These are phyloP conservation scores for Didymella pomorum DNA, from an alignment of 2,329 filamentous ascomycete species.

Conservation along the genomic window DNA sequence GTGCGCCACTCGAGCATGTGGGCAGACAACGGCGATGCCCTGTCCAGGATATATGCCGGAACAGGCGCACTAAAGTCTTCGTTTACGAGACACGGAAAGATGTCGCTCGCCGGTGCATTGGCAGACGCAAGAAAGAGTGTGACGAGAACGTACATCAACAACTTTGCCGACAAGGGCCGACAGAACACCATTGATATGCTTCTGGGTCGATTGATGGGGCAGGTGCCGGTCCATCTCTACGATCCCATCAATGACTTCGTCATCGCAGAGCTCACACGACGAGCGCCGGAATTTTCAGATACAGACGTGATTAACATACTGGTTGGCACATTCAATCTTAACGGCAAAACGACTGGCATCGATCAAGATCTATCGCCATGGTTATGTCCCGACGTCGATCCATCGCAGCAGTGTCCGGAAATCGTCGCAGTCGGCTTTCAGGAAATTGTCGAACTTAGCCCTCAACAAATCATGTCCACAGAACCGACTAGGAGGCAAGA, in stretches of 20 bases:
- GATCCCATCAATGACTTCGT: constrained; percentile 96
- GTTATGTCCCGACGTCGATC: constrained; percentile 74
- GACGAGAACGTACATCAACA: constrained; percentile 94
- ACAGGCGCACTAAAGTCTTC: constrained; percentile 96
- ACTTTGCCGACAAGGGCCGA: constrained; percentile 90
- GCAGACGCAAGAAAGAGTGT: constrained; percentile 97
- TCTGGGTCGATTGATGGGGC: constrained; percentile 83
- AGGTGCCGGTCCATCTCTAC: constrained; percentile 83
- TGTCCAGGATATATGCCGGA: constrained; percentile 95
- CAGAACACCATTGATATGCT: constrained; percentile 96
- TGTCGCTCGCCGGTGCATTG: constrained; percentile 90
- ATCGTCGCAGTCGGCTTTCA: constrained; percentile 94
- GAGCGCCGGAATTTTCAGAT: constrained; percentile 76
- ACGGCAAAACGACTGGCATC: constrained; percentile 81
- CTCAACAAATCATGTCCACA: constrained; percentile 99
- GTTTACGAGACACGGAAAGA: constrained; percentile 92
- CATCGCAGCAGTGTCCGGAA: constrained; percentile 72
- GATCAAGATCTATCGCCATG: constrained; percentile 83
- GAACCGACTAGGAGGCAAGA: constrained; percentile 83
- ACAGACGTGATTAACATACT: constrained; percentile 78
- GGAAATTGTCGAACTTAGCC: constrained; percentile 96
- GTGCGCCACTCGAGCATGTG: constrained; percentile 90
- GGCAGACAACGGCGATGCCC: constrained; percentile 94
- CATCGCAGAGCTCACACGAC: constrained; percentile 73
- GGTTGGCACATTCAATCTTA: constrained; percentile 93